Conservation (phyloP, 2,329 filamentous ascomycete species). For the Hymenotorrendiella dingleyae region DNA sequence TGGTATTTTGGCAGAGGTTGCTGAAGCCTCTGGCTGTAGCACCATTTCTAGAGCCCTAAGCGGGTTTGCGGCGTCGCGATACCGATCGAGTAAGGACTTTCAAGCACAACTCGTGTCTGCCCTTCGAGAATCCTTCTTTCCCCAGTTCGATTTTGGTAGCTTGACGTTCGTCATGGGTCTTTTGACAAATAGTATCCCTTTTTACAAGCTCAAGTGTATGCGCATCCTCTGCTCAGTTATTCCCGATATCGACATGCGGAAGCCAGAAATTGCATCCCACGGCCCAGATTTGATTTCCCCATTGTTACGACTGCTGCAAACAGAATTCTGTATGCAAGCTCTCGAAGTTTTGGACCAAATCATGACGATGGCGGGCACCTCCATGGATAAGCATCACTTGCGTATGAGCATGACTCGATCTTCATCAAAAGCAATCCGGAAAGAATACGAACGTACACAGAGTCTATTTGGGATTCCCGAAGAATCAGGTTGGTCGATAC, state of each 20-base stretch:
- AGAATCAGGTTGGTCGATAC: slow-evolving; percentile 92
- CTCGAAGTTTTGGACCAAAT: slow-evolving; percentile 89
- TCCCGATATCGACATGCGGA: slow-evolving; percentile 87
- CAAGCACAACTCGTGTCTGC: slow-evolving; percentile 67
- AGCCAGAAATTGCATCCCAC: slow-evolving; percentile 81
- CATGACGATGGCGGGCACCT: slow-evolving; percentile 86
- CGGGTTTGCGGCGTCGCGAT: slow-evolving; percentile 62
- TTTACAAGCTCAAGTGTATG: slow-evolving; percentile 93
- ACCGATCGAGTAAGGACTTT: slow-evolving; percentile 68
- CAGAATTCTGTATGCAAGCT: slow-evolving; percentile 88
- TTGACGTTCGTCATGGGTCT: slow-evolving; percentile 87
- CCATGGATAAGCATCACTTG: slow-evolving; percentile 89
- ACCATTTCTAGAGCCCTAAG: slow-evolving; percentile 64
- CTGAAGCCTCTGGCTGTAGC: slow-evolving; percentile 64
- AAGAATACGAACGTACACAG: slow-evolving; percentile 91
- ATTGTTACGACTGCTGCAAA: slow-evolving; percentile 80
- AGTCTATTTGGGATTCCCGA: slow-evolving; percentile 96
- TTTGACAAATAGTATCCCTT: slow-evolving; percentile 79
- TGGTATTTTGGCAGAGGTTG: slow-evolving; percentile 63
- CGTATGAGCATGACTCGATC: slow-evolving; percentile 97
- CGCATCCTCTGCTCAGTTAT: slow-evolving; percentile 79
- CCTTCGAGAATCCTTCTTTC: slow-evolving; percentile 72
- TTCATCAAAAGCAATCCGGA: slow-evolving; percentile 77
- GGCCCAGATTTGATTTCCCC: slow-evolving; percentile 95
- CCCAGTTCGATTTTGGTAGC: slow-evolving; percentile 74